Base-by-base conservation (phyloP, 2,329 filamentous ascomycete genomes). In the Lecanicillium sp. region DNA sequence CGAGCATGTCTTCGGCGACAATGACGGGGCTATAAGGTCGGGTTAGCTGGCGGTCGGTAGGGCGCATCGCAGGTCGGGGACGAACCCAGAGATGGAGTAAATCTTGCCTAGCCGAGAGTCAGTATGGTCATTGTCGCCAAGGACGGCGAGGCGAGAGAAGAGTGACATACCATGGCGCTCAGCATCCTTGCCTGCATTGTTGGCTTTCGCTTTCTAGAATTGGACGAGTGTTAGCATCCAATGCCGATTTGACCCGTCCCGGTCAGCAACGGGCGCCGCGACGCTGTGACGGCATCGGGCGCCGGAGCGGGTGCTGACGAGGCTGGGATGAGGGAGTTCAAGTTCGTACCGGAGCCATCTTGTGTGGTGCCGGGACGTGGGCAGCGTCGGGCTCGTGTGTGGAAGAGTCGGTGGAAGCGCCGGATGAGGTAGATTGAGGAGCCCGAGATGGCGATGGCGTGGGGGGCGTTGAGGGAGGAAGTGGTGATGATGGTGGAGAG, bases 1-100 rank as follows among this genome's bases (percentile, higher is more conserved):
- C 93, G 65, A 91, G 89, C 90, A 98, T 95, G 71, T 96, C 84
- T 75, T 97, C 91, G 66, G 91, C 93, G 60, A 98, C 81, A 62
- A 98, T 85, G 76, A 98, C 93, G 64, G 93, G 93, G 58, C 87
- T 84, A 56, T 36, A 41, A 37, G 40, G 48, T 21, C 21, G 26
- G 42, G 55, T 73, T 60, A 73, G 68, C 43, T 26, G 24, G 8
- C 3, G 23, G 24, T 36, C 50, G 49, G 35, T 37, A 37, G 40
- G 36, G 41, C 41, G 15, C 44, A 14, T 14, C 14, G n/a, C 7
- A 44, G 41, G 36, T 27, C 32, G 38, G 36, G 24, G 55, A 75
- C 75, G 66, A 58, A 80, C 77, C 83, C 83, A 55, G 77, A 79
- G 57, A 80, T 68, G 63, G 77, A 80, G 68, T 73, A 80, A 67